Base-by-base conservation (phyloP, 192 early-diverging fungal species). In the Linnemannia elongata region DNA sequence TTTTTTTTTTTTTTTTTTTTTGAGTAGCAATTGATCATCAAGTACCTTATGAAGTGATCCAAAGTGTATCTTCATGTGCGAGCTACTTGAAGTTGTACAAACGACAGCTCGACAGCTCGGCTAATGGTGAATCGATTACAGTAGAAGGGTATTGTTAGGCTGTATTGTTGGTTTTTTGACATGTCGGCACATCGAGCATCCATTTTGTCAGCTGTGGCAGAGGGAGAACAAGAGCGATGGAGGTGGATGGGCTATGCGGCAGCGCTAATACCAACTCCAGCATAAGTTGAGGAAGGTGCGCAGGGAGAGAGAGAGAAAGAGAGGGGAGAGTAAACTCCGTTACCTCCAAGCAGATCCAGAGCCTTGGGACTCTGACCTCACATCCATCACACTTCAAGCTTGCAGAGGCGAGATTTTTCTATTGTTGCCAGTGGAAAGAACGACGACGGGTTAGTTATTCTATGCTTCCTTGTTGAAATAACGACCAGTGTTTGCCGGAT, bases 271-370 rank as follows among this genome's bases (percentile, higher is more conserved):
- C 20, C 52, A 57, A 7, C 20, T 12, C 33, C 52, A 27, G 33
- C 17, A 52, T 35, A 39, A 33, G 9, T 15, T 10, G 17, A n/a
- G 27, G 30, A 54, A 54, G 55, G 20, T 54, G 18, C 74, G 24
- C 38, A 57, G 49, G 22, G 22, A 8, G 15, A n/a, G 49, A 35
- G 22, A 8, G 15, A n/a, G 35, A 39, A 39, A 39, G 49, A 35
- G 22, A 2, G 15, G 15, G 35, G 69, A 72, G 5, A 12, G 52
- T 10, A 45, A 18, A 15, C 9, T 8, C 15, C 27, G 55, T 35
- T 88, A 88, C 89, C 74, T 89, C 82, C 41, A 89, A 38, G 57
- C 89, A 89, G 54, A 89, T 77, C 89, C 89, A 89, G 24, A 89
- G 69, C 33, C 42, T 79, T 60, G 89, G 85, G 22, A 88, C 74